phyloP scores from a whole-genome alignment of 73 alveolate genomes.

The Symbiodinium pilosum region DNA sequence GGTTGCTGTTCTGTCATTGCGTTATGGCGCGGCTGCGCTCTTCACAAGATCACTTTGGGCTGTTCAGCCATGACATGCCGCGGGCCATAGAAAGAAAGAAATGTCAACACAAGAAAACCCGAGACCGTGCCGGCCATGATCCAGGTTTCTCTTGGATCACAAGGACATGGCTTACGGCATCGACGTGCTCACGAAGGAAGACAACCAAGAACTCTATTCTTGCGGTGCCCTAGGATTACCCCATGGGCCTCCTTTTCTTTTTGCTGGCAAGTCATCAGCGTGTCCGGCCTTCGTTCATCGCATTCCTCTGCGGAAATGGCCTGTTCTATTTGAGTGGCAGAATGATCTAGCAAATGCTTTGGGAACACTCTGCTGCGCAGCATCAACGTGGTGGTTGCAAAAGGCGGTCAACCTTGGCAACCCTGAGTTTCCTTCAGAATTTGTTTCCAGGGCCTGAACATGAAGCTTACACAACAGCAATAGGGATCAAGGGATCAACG shows the following conservation, averaged over 20 bases:
- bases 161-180: slow-evolving; percentile 12
- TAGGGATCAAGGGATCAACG: too few relatives aligned
- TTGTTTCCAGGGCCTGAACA: not conserved
- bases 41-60: too few relatives aligned
- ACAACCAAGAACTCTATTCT: not conserved
- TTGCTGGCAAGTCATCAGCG: not conserved
- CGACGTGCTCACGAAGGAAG: slow-evolving; percentile 19
- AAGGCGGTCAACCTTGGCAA: not conserved
- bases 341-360: not conserved
- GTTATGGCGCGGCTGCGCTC: too few relatives aligned
- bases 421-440: not conserved
- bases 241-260: not conserved
- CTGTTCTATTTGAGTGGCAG: not conserved
- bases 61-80: too few relatives aligned
- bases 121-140: too few relatives aligned
- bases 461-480: too few relatives aligned
- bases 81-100: too few relatives aligned
- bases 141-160: slow-evolving; percentile 7
- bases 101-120: too few relatives aligned
- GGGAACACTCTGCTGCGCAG: not conserved
- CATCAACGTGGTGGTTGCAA: slow-evolving; percentile 1
- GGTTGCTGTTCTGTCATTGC: too few relatives aligned
- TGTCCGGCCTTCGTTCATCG: not conserved
- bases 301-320: slow-evolving; percentile 4
- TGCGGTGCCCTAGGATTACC: not conserved